phyloP scores from a whole-genome alignment of 2,329 filamentous ascomycete genomes.

The Phaeosphaeriaceae sp. region DNA sequence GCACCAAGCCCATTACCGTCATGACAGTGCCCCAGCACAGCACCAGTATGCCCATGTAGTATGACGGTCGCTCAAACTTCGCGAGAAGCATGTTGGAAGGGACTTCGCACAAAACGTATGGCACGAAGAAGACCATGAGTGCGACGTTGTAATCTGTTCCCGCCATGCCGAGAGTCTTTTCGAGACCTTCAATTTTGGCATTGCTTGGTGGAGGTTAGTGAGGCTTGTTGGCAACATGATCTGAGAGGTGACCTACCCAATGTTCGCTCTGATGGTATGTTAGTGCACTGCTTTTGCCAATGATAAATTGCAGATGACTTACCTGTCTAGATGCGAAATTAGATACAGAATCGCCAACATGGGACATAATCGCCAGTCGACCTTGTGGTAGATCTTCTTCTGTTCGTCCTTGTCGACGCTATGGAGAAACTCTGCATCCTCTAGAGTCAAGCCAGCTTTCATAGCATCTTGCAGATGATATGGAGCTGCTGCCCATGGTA shows the following conservation, averaged over 20 bases:
- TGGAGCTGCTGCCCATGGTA: constrained; percentile 8
- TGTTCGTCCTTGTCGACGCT: constrained; percentile 28
- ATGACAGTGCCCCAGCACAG: constrained; percentile 33
- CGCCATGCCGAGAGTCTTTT: constrained; percentile 25
- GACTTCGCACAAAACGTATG: constrained; percentile 46
- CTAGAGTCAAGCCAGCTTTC: constrained; percentile 23
- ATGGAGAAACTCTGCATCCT: constrained; percentile 38
- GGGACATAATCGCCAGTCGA: constrained; percentile 31
- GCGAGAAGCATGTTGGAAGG: constrained; percentile 55
- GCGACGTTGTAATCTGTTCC: constrained; percentile 70
- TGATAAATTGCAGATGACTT: background rate
- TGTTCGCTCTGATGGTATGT: constrained; percentile 37
- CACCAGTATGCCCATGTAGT: constrained; percentile 40
- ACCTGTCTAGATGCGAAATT: constrained; percentile 39
- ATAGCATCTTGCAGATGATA: constrained; percentile 16
- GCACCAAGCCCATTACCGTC: constrained; percentile 33
- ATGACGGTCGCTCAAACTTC: constrained; percentile 33
- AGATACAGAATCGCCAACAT: constrained; percentile 37
- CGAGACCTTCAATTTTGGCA: constrained; percentile 47
- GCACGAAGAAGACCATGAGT: constrained; percentile 66
- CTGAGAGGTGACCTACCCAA: constrained; percentile 22
- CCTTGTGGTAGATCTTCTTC: constrained; percentile 33
- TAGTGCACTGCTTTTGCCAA: background rate
- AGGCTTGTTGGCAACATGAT: background rate
- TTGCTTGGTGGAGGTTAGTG: constrained; percentile 43